Base-by-base conservation (phyloP, 129 eudicot species). In the Artemisia annua region DNA sequence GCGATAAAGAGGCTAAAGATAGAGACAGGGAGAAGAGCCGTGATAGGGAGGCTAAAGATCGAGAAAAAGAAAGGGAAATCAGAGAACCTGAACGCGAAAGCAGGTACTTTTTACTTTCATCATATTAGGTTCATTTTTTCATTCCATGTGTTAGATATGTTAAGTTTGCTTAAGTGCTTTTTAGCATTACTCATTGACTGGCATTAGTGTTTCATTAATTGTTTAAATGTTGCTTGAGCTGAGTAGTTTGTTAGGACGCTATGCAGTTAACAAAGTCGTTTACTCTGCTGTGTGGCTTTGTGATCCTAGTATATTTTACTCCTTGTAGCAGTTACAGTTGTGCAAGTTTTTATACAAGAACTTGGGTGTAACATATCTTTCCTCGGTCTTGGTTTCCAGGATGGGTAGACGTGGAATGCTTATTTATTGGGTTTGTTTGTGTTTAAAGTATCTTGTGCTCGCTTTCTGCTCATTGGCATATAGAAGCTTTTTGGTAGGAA, bases 21-120 rank as follows among this genome's bases (percentile, higher is more conserved):
- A 28, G 65, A n/a, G 66, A 61, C 32, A 61, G 66, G 14, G 69
- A 64, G 72, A 83, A 67, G 77, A 63, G 48, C 66, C 75, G 71
- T 26, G 44, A 35, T 18, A 70, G 77, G 61, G 92, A 82, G 65
- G 10, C n/a, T 74, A 74, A 74, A 58, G 79, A 83, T 67, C 35
- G 70, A 68, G 86, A 77, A 78, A 82, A 78, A 39, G 96, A 85
- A 59, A 85, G 78, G 84, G 88, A 83, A 77, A 24, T 30, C 35
- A 72, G 81, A 80, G 90, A 84, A 48, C 68, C 79, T 64, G 89
- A 79, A 26, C 81, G 75, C 30, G 92, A 79, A 72, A 91, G 18
- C 90, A 84, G 97, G 97, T 91, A 82, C 48, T 3, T 66, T 81
- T 66, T 68, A 6, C 56, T 52, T 16, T 52, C 2, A 13, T 52